These are phyloP conservation scores for Penicillium macrosclerotiorum DNA, from an alignment of 495 filamentous ascomycete species.

Conservation along the genomic window DNA sequence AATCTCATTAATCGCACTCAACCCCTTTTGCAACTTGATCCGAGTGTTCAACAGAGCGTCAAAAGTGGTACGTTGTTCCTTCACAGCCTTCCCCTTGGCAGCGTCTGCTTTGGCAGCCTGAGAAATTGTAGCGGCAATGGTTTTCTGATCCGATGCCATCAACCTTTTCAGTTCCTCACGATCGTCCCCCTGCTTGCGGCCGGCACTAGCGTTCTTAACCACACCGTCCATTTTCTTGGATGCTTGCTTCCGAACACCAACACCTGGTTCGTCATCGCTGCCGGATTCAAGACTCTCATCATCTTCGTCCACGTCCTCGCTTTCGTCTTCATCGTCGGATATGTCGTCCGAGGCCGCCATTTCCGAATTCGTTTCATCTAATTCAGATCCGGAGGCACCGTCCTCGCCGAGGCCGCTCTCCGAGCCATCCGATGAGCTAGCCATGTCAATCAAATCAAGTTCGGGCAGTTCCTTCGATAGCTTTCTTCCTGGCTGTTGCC, in stretches of 20 bases:
- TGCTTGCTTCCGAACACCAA: too few relatives aligned
- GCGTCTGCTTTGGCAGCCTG: constrained; percentile 74
- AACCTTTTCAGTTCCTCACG: constrained; percentile 63
- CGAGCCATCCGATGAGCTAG: neutral
- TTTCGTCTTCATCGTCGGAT: constrained; percentile 3
- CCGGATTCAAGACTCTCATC: constrained; percentile 27
- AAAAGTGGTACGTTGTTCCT: constrained; percentile 77
- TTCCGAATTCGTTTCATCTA: neutral
- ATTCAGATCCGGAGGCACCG: neutral
- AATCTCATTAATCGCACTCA: constrained; percentile 78
- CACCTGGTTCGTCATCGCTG: constrained; percentile 14
- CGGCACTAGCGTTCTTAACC: neutral
- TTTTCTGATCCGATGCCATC: constrained; percentile 70
- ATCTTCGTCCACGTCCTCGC: neutral
- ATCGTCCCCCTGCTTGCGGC: constrained; percentile 21
- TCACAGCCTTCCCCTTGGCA: constrained; percentile 81
- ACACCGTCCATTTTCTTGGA: too few relatives aligned
- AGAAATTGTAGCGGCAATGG: constrained; percentile 64
- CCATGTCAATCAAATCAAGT: neutral
- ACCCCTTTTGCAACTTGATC: constrained; percentile 86
- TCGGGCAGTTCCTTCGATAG: neutral
- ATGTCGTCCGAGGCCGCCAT: too few relatives aligned
- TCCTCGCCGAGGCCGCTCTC: neutral
- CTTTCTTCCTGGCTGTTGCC: neutral
- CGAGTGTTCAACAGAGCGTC: constrained; percentile 83